Evolutionary conservation across 1,139 yeast genomes (phyloP).

Genomic region (Geotrichum histeridarum): DNA sequence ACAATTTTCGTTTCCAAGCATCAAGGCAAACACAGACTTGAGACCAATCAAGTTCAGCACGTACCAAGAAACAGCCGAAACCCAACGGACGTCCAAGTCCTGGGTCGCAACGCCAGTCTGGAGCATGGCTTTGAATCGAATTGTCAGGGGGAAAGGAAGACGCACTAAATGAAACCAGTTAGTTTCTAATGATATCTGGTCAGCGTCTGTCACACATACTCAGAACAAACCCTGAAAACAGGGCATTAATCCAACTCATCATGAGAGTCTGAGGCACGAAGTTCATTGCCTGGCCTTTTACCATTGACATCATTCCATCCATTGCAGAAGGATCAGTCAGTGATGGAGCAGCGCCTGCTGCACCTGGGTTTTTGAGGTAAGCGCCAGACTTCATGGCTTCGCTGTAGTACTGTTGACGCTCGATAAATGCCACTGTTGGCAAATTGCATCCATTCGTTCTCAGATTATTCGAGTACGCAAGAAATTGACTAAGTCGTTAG

Average conservation of each 20-base stretch:
- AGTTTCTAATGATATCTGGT: too few relatives aligned
- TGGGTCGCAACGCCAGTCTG: constrained; percentile 83
- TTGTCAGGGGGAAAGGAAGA: constrained; percentile 77
- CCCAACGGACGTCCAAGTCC: constrained; percentile 87
- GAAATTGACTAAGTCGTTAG: constrained; percentile 34
- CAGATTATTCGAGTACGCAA: constrained; percentile 54
- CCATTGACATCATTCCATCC: constrained; percentile 74
- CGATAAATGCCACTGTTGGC: constrained; percentile 45
- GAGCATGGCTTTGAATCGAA: constrained; percentile 84
- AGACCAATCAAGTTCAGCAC: constrained; percentile 84
- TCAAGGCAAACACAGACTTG: constrained; percentile 68
- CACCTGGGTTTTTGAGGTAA: constrained; percentile 46
- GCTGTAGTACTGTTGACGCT: constrained; percentile 46
- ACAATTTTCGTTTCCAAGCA: constrained; percentile 52
- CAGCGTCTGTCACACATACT: constrained; percentile 8
- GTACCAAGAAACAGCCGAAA: constrained; percentile 97
- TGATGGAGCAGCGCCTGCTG: constrained; percentile 49
- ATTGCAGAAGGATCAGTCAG: constrained; percentile 64
- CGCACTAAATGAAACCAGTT: constrained; percentile 43
- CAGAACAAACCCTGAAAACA: constrained; percentile 86
- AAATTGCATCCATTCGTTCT: constrained; percentile 47
- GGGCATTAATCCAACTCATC: constrained; percentile 95
- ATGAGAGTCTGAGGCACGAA: constrained; percentile 87
- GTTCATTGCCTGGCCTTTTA: constrained; percentile 75
- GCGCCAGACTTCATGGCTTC: constrained; percentile 49